Evolutionary conservation across 176 grass and related monocot species (phyloP).

Genomic region (Bromus sterilis): DNA sequence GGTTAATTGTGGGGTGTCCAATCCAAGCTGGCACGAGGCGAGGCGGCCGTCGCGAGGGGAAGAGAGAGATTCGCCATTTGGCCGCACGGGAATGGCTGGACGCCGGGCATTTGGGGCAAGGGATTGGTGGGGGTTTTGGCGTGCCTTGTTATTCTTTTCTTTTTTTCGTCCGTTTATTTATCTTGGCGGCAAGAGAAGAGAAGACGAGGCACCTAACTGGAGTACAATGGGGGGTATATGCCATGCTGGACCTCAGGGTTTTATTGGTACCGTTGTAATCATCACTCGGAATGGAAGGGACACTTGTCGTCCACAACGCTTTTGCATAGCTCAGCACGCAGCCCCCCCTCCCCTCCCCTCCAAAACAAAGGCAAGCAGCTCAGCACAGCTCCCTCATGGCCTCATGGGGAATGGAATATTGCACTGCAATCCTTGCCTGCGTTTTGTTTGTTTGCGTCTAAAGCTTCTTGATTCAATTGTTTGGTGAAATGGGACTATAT

Average conservation of each 20-base stretch:
- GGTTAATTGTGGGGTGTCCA: conserved; percentile 26
- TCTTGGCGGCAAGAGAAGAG: neutral
- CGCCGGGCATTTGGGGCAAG: neutral
- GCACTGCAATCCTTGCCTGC: neutral
- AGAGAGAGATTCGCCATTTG: neutral
- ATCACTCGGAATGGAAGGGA: neutral
- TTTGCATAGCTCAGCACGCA: neutral
- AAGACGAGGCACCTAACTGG: neutral
- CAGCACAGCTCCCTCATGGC: too few species aligned
- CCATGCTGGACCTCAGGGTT: neutral
- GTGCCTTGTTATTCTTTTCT: neutral
- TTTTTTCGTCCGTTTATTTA: neutral
- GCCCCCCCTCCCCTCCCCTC: too few species aligned
- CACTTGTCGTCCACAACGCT: neutral
- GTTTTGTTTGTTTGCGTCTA: neutral
- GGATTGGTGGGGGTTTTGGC: conserved; percentile 9
- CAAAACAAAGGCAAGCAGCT: neutral
- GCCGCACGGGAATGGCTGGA: neutral
- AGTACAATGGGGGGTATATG: neutral
- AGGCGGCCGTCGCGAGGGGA: neutral
- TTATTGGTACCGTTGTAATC: neutral
- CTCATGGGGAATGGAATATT: neutral
- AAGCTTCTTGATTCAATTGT: neutral
- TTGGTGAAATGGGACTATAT: neutral
- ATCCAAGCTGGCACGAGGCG: conserved; percentile 16